Base-by-base conservation (phyloP, 2,329 filamentous ascomycete genomes). In the Verticillium isaacii region DNA sequence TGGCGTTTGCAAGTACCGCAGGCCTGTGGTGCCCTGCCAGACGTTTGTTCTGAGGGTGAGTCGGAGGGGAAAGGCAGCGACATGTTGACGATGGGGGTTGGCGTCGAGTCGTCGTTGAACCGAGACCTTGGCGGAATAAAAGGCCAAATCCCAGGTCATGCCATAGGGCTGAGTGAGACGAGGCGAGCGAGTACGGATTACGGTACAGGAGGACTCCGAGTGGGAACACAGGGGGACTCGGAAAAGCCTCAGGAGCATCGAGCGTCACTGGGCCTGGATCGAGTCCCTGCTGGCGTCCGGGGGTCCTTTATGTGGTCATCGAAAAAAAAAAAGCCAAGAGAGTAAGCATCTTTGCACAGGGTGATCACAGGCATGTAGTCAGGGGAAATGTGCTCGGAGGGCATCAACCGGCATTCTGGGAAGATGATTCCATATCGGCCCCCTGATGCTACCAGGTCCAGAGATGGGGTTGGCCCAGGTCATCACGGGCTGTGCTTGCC, bases 1-100 rank as follows among this genome's bases (percentile, higher is more conserved):
- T 83, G 78, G 64, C 54, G 36, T 32, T 62, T 63, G 34, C 62
- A 63, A 32, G 37, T 62, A 9, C 57, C 60, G 19, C 62, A 63
- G 15, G 62, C 62, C 3, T 61, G 60, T 34, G 62, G 54, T 5
- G 62, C 62, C 19, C 41, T 23, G 19, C n/a, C n/a, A 25, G 41
- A 50, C 8, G 41, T 5, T 4, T 50, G 41, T 50, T 50, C 41
- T 50, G 41, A 50, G 5, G 41, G 19, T 5, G 41, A 50, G 17
- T 50, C 41, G n/a, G 41, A 50, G 19, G 19, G 19, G 23, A 50
- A 50, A 50, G 41, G n/a, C 19, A 50, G 19, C 41, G 41, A 50
- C 41, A 50, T 50, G 41, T 25, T 50, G 5, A 25, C n/a, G 41
- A 23, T 50, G n/a, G 19, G 19, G 23, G 23, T n/a, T 19, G 14